These are phyloP conservation scores for Camelina neglecta DNA, from an alignment of 345 rosid genomes.

Conservation along the genomic window DNA sequence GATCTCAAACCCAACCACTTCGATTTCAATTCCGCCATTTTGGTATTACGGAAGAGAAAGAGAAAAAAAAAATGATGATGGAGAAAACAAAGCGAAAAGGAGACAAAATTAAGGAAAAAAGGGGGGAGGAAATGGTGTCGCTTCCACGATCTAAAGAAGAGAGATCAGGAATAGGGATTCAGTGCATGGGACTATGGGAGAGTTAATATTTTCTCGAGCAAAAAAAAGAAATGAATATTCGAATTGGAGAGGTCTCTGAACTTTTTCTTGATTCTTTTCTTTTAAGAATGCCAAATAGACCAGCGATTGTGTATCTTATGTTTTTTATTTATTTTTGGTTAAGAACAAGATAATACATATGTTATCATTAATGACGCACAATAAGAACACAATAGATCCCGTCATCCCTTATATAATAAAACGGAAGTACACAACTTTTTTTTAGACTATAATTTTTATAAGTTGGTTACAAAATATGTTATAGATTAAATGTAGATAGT, in stretches of 20 bases:
- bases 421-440: no score
- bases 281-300: background rate
- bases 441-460: no score
- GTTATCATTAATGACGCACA: no score
- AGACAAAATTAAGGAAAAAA: background rate
- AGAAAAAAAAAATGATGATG: background rate
- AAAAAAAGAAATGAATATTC: background rate
- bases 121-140: background rate
- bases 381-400: no score
- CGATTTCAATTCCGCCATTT: constrained; percentile 49
- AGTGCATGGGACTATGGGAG: background rate
- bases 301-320: background rate
- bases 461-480: no score
- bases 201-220: background rate
- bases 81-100: background rate
- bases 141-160: constrained; percentile 1
- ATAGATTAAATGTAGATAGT: no score
- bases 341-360: no score
- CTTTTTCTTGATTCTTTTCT: background rate
- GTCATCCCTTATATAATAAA: no score
- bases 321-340: background rate
- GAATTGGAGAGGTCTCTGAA: background rate
- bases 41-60: background rate
- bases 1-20: constrained; percentile 53
- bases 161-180: constrained; percentile 7